Percentiles rank a stretch among this genome's conserved stretches.
phyloP scores from a whole-genome alignment of 768 basidiomycete genomes.

The Porphyrellus cyaneotinctus region DNA sequence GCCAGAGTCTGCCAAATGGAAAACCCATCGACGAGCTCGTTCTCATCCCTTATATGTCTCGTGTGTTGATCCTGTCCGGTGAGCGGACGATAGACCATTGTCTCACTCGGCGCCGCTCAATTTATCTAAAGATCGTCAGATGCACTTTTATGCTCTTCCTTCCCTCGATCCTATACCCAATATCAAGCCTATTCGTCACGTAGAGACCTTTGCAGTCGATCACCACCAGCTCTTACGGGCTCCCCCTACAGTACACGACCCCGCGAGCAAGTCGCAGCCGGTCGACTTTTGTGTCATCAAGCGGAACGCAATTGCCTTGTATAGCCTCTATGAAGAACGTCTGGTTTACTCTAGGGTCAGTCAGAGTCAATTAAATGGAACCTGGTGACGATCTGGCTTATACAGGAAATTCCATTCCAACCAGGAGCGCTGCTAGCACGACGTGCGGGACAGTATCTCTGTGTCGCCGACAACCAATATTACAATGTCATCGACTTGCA shows the following conservation, averaged over 20 bases:
- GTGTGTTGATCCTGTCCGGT: slow-evolving; percentile 74
- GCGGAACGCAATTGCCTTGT: slow-evolving; percentile 58
- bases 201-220: slow-evolving; percentile 78
- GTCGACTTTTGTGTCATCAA: slow-evolving; percentile 76
- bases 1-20: slow-evolving; percentile 62
- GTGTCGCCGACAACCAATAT: slow-evolving; percentile 64
- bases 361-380: not conserved
- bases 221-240: slow-evolving; percentile 61
- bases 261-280: slow-evolving; percentile 40
- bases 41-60: slow-evolving; percentile 69
- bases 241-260: slow-evolving; percentile 38
- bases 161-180: slow-evolving; percentile 65
- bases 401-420: slow-evolving; percentile 69
- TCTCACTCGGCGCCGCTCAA: not conserved
- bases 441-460: slow-evolving; percentile 60
- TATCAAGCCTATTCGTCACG: slow-evolving; percentile 78
- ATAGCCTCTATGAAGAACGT: slow-evolving; percentile 56
- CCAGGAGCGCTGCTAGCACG: slow-evolving; percentile 55
- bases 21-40: slow-evolving; percentile 80
- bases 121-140: slow-evolving; percentile 44
- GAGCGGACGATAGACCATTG: slow-evolving; percentile 28
- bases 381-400: not conserved
- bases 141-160: slow-evolving; percentile 80
- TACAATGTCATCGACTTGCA: slow-evolving; percentile 82
- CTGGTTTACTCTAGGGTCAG: slow-evolving; percentile 58